Conservation (phyloP, 202 grass and related monocot genomes). For the Musa balbisiana region DNA sequence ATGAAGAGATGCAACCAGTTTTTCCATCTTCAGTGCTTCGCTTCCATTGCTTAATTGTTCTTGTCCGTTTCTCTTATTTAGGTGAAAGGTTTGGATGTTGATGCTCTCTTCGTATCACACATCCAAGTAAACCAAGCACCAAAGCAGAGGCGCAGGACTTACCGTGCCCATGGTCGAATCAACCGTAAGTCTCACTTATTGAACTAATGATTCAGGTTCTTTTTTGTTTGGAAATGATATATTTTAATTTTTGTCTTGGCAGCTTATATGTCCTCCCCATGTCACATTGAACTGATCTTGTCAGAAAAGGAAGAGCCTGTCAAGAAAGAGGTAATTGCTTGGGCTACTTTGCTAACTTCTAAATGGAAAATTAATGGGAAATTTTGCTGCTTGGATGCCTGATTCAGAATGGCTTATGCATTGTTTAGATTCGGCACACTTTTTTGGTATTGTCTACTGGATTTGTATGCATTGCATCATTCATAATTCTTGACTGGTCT, state of each 20-base stretch:
- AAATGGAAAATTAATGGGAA: too few relatives aligned
- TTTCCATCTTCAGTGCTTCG: neutral
- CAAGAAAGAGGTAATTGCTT: slow-evolving; percentile 10
- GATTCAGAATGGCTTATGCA: neutral
- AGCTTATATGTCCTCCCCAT: slow-evolving; percentile 14
- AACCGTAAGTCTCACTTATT: neutral
- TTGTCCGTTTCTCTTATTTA: neutral
- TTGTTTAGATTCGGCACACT: neutral
- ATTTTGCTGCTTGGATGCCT: too few relatives aligned
- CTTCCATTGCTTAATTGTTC: neutral
- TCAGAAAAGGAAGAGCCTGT: slow-evolving; percentile 11
- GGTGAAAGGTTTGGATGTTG: slow-evolving; percentile 9
- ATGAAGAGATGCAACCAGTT: neutral
- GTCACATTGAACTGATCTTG: slow-evolving; percentile 6
- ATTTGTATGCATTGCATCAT: neutral
- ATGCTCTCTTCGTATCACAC: neutral
- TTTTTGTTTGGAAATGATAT: neutral
- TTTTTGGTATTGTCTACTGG: neutral
- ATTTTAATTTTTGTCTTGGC: neutral
- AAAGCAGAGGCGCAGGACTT: slow-evolving; percentile 13
- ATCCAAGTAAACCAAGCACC: slow-evolving; percentile 12
- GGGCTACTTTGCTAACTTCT: neutral
- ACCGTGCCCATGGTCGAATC: slow-evolving; percentile 9
- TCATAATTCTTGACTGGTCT: neutral
- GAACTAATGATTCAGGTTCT: neutral